These are phyloP conservation scores for Suhomyces vadensis DNA, from an alignment of 805 yeast genomes.

Conservation along the genomic window DNA sequence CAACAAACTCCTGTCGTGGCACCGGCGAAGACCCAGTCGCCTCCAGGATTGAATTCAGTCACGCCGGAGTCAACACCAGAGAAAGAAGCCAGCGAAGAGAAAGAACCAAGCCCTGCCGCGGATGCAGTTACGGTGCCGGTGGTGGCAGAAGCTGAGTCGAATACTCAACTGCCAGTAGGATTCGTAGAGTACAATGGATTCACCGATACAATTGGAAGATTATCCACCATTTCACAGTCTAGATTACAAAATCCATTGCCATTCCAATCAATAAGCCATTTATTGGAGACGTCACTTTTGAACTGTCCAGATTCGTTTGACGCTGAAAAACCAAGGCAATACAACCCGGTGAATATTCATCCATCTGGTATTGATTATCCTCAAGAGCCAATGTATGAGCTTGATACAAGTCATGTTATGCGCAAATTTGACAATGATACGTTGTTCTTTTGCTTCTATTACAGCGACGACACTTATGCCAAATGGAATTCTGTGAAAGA, in stretches of 20 bases:
- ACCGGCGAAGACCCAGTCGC: constrained; percentile 2
- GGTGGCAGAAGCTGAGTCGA: not conserved
- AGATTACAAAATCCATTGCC: constrained; percentile 55
- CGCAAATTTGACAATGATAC: constrained; percentile 83
- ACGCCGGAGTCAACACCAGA: constrained; percentile 10
- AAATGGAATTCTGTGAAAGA: constrained; percentile 72
- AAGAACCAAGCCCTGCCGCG: not conserved
- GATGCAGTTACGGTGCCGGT: not conserved
- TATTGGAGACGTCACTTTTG: constrained; percentile 74
- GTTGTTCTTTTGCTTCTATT: constrained; percentile 88
- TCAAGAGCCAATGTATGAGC: constrained; percentile 72
- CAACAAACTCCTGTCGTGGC: not conserved
- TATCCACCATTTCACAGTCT: constrained; percentile 34
- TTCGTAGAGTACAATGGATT: constrained; percentile 16
- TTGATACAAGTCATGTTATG: constrained; percentile 60
- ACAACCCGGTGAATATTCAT: constrained; percentile 78
- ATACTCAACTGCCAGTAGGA: constrained; percentile 19
- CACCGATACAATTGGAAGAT: constrained; percentile 24
- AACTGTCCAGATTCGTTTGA: constrained; percentile 94
- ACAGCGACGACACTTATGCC: constrained; percentile 49
- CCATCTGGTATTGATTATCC: constrained; percentile 92
- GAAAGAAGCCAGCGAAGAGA: constrained; percentile 6
- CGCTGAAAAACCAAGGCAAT: constrained; percentile 78
- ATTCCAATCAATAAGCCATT: constrained; percentile 51
- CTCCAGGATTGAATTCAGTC: constrained; percentile 3